Evolutionary conservation across 1,284 basidiomycete genomes (phyloP), one percentile per base, ranked within the genome.

Genomic region (Rhodotorula sp.): DNA sequence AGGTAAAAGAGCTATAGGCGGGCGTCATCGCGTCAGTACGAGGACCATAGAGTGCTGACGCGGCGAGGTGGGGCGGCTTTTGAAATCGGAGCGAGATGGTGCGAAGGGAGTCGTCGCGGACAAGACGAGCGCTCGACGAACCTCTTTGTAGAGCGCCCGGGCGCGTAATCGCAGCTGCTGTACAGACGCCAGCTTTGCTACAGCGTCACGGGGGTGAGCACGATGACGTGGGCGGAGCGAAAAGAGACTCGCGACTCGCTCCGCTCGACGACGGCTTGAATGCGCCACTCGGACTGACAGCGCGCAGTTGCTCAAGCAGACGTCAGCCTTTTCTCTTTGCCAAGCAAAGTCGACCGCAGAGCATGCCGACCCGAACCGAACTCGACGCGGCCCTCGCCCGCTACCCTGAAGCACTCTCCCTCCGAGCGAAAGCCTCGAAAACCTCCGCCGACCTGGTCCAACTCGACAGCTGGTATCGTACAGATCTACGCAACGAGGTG

Each of bases 101-200:
- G n/a, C 7, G 29, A 48, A 22, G 57, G 18, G n/a, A 30, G 30
- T 29, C n/a, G 14, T 18, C 51, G 49, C 6, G 51, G 14, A 4
- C 26, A 20, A 26, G 29, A 20, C 5, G 42, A 49, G 37, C 37
- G 44, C 15, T 59, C 51, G 57, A 20, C 68, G 29, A 7, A 73
- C 74, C 59, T 74, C 72, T 56, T 75, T 75, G 72, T 75, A 75
- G 10, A 75, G 69, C 26, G 60, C 59, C 1, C 74, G 65, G 26
- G 72, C 74, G 14, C 56, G 70, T 42, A 60, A 59, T 2, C 64
- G 63, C 18, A 74, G 64, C 30, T 70, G 62, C 20, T 66, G 69
- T 5, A 70, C 20, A 5, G 66, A 46, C 30, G 65, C 64, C 67
- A 69, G 64, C 22, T 55, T 64, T 57, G 26, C 12, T 26, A 26